These are phyloP conservation scores for Monoraphidium neglectum DNA, from an alignment of 139 green algal species.

Conservation along the genomic window DNA sequence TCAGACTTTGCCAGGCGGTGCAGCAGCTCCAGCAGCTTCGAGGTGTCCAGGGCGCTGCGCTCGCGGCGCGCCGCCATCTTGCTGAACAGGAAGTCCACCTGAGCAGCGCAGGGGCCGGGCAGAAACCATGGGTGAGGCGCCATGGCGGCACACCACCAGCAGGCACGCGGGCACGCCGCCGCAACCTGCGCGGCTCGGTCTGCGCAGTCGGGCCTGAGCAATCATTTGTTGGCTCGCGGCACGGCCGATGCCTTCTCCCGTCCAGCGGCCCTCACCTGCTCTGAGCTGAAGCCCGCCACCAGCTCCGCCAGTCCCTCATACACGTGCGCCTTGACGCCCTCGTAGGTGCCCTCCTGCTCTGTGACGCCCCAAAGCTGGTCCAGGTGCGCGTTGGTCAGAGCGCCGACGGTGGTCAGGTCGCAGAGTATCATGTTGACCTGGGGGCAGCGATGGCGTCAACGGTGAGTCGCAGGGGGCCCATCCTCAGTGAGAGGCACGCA, in stretches of 20 bases:
- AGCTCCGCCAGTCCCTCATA: constrained; percentile 76
- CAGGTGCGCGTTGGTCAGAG: constrained; percentile 66
- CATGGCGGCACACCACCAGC: background rate
- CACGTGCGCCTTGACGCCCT: constrained; percentile 84
- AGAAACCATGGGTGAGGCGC: background rate
- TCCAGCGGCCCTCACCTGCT: constrained; percentile 53
- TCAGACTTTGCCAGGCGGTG: constrained; percentile 43
- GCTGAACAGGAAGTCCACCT: constrained; percentile 53
- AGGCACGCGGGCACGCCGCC: background rate
- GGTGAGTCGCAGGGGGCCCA: no score
- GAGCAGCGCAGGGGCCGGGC: background rate
- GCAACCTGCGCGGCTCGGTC: constrained; percentile 27
- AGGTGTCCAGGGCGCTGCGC: constrained; percentile 30
- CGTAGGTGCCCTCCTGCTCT: constrained; percentile 84
- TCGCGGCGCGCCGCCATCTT: constrained; percentile 38
- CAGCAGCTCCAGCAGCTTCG: constrained; percentile 54
- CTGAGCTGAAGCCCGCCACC: constrained; percentile 43
- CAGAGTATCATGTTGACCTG: constrained; percentile 58
- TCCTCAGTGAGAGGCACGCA: no score
- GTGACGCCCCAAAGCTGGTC: constrained; percentile 83
- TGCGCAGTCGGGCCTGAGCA: no score
- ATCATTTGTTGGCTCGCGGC: no score
- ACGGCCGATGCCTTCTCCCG: no score
- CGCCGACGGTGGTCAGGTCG: constrained; percentile 50
- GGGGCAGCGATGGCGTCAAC: no score